Conservation (phyloP, 345 rosid genomes). For the Linum usitatissimum region DNA sequence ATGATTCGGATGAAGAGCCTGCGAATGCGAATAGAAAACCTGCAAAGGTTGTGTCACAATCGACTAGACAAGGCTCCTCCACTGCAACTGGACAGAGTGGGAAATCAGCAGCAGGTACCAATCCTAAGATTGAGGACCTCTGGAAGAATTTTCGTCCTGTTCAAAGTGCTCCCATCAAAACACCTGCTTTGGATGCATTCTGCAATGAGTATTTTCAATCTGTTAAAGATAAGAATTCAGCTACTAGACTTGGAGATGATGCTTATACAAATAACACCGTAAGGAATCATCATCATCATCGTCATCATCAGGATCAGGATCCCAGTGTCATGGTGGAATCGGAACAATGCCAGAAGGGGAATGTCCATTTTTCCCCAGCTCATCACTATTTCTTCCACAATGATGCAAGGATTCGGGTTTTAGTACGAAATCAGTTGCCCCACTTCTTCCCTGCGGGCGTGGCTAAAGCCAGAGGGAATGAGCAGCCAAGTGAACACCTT, state of each 20-base stretch:
- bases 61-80: slow-evolving; percentile 21
- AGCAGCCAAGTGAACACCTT: slow-evolving; percentile 27
- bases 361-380: slow-evolving; percentile 51
- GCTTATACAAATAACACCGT: slow-evolving; percentile 12
- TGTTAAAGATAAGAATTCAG: slow-evolving; percentile 22
- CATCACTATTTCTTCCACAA: slow-evolving; percentile 65
- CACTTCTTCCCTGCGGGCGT: slow-evolving; percentile 52
- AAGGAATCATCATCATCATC: neutral
- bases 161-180: slow-evolving; percentile 34
- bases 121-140: slow-evolving; percentile 33
- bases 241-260: slow-evolving; percentile 21
- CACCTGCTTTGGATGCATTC: slow-evolving; percentile 76
- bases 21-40: slow-evolving; percentile 23
- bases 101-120: slow-evolving; percentile 15
- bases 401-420: slow-evolving; percentile 51
- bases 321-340: slow-evolving; percentile 15
- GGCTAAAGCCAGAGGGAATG: slow-evolving; percentile 22
- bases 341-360: slow-evolving; percentile 26
- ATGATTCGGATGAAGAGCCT: slow-evolving; percentile 71
- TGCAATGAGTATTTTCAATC: slow-evolving; percentile 70
- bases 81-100: slow-evolving; percentile 25
- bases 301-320: slow-evolving; percentile 2
- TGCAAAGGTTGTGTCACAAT: slow-evolving; percentile 15
- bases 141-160: slow-evolving; percentile 57
- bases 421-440: slow-evolving; percentile 55